Conservation (phyloP, 2,329 filamentous ascomycete genomes). For the Trichoderma gracile region DNA sequence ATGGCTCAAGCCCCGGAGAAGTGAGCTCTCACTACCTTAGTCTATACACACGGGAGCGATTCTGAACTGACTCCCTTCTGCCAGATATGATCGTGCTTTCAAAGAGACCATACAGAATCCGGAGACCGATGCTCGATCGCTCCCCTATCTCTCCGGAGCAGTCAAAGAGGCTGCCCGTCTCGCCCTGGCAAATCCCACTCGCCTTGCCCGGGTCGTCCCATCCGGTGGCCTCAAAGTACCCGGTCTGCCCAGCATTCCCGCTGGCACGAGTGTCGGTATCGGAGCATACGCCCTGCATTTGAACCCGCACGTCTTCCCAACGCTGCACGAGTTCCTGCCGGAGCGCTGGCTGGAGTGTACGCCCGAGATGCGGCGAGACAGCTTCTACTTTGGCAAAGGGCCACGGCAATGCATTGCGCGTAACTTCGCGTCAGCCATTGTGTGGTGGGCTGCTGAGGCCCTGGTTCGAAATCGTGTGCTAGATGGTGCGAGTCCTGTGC, state of each 20-base stretch:
- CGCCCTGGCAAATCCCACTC: constrained; percentile 5
- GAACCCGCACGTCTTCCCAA: not conserved
- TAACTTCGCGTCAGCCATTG: not conserved
- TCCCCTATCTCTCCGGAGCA: not conserved
- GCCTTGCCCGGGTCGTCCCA: constrained; percentile 1
- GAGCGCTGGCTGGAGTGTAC: constrained; percentile 1
- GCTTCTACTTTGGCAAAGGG: constrained; percentile 6
- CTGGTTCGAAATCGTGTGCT: not conserved
- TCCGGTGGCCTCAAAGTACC: not conserved
- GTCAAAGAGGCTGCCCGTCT: constrained; percentile 5
- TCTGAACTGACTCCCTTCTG: not conserved
- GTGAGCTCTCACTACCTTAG: not conserved
- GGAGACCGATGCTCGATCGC: not conserved
- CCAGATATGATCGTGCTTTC: not conserved
- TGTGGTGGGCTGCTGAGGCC: constrained; percentile 5
- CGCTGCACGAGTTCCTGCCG: not conserved
- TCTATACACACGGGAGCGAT: not conserved
- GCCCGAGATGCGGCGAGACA: not conserved
- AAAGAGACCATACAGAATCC: not conserved
- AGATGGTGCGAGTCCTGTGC: not conserved
- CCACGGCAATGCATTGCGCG: constrained; percentile 9
- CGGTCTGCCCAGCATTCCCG: not conserved
- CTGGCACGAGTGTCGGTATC: not conserved
- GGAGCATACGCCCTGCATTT: constrained; percentile 1
- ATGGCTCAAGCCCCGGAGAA: not conserved